phyloP scores from a whole-genome alignment of 1,139 yeast species.

The Pichia sp. region DNA sequence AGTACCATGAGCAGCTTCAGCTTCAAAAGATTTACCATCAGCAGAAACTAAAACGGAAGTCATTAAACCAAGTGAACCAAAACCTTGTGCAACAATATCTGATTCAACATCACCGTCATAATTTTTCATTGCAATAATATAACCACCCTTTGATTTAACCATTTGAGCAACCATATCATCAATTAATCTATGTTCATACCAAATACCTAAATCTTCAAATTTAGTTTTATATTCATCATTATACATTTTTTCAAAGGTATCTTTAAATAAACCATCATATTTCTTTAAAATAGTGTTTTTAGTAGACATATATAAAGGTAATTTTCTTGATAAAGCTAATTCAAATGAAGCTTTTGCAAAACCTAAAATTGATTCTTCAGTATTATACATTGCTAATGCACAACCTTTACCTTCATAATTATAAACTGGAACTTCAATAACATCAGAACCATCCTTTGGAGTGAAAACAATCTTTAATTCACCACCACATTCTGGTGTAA shows the following conservation, averaged over 20 bases:
- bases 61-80: conserved; percentile 79
- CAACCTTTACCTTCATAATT: conserved; percentile 64
- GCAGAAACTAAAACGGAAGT: conserved; percentile 82
- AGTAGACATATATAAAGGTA: conserved; percentile 67
- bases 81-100: conserved; percentile 83
- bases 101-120: conserved; percentile 86
- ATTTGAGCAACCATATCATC: conserved; percentile 90
- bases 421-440: conserved; percentile 42
- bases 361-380: conserved; percentile 71
- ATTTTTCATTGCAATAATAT: conserved; percentile 75
- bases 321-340: conserved; percentile 58
- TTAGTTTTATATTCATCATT: conserved; percentile 49
- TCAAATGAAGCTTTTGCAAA: conserved; percentile 78
- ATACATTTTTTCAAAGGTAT: conserved; percentile 64
- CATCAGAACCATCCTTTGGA: conserved; percentile 56
- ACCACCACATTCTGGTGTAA: conserved; percentile 69
- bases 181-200: conserved; percentile 77
- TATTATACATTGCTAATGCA: conserved; percentile 77
- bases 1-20: conserved; percentile 86
- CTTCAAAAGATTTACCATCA: conserved; percentile 76
- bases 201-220: conserved; percentile 62
- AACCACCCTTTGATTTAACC: conserved; percentile 81
- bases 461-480: conserved; percentile 59
- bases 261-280: conserved; percentile 79
- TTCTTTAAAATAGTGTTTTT: conserved; percentile 77